Conservation (phyloP, 2,329 filamentous ascomycete genomes). For the Sphaerulina vaccinii region DNA sequence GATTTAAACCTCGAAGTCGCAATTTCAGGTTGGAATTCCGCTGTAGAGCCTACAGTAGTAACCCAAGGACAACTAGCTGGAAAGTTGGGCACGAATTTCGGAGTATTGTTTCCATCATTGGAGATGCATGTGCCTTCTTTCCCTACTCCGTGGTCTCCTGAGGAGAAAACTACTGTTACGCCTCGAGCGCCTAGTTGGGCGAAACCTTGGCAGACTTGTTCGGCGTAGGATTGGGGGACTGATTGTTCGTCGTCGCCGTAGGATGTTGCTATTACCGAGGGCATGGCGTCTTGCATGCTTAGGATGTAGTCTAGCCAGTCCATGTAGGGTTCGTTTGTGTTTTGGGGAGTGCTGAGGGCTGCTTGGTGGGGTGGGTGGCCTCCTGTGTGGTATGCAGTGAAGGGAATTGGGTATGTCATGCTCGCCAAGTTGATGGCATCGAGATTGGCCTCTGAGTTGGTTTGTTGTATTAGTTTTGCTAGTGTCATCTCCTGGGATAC, state of each 20-base stretch:
- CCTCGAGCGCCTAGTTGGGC: slow-evolving; percentile 66
- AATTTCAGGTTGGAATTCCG: slow-evolving; percentile 45
- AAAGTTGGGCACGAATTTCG: slow-evolving; percentile 46
- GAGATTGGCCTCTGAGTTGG: slow-evolving; percentile 58
- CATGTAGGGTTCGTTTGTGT: slow-evolving; percentile 69
- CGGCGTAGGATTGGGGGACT: slow-evolving; percentile 60
- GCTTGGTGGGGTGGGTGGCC: slow-evolving; percentile 56
- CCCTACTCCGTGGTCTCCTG: slow-evolving; percentile 62
- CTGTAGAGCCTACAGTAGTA: slow-evolving; percentile 49
- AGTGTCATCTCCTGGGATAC: slow-evolving; percentile 46
- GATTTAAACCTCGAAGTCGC: slow-evolving; percentile 55
- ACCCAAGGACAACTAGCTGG: slow-evolving; percentile 51
- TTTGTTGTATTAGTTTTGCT: slow-evolving; percentile 30
- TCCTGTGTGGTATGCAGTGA: slow-evolving; percentile 60
- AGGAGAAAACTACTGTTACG: slow-evolving; percentile 62
- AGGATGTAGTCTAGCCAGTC: slow-evolving; percentile 61
- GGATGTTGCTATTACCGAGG: slow-evolving; percentile 62
- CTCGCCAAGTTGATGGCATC: slow-evolving; percentile 62
- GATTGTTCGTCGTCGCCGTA: slow-evolving; percentile 68
- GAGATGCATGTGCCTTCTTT: slow-evolving; percentile 45
- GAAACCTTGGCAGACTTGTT: slow-evolving; percentile 60
- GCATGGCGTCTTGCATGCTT: slow-evolving; percentile 54
- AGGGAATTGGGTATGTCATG: slow-evolving; percentile 54
- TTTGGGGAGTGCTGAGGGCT: slow-evolving; percentile 46
- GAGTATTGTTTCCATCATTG: slow-evolving; percentile 47